These are phyloP conservation scores for Mycena polygramma DNA, from an alignment of 768 basidiomycete species.

Conservation along the genomic window DNA sequence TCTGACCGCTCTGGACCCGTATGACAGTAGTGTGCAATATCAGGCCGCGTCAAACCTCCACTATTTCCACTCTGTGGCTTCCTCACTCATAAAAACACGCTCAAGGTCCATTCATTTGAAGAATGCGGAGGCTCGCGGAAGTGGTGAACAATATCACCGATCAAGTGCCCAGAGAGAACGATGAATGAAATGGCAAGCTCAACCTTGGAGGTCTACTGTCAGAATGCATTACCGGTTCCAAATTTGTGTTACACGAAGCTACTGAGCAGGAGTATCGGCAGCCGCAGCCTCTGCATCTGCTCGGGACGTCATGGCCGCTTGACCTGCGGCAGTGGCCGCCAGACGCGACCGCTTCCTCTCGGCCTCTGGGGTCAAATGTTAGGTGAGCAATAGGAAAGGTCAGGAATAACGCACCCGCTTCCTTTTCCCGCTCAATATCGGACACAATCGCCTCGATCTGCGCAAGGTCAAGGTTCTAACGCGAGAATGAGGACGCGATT, in stretches of 20 bases:
- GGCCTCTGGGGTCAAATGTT: slow-evolving; percentile 71
- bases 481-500: slow-evolving; percentile 11
- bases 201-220: background rate
- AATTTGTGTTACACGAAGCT: slow-evolving; percentile 32
- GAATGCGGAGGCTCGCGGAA: too few relatives aligned
- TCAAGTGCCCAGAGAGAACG: too few relatives aligned
- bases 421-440: slow-evolving; percentile 97
- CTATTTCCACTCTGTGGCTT: too few relatives aligned
- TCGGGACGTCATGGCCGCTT: slow-evolving; percentile 86
- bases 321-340: slow-evolving; percentile 92
- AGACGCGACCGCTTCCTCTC: slow-evolving; percentile 93
- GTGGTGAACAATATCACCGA: too few relatives aligned
- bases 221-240: slow-evolving; percentile 19
- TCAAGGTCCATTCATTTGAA: too few relatives aligned
- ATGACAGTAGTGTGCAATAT: too few relatives aligned
- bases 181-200: background rate
- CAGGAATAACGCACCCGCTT: slow-evolving; percentile 73
- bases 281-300: slow-evolving; percentile 49
- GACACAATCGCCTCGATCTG: slow-evolving; percentile 94
- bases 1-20: too few relatives aligned
- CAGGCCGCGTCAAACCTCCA: too few relatives aligned
- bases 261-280: slow-evolving; percentile 48
- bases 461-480: slow-evolving; percentile 83
- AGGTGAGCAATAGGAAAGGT: slow-evolving; percentile 19
- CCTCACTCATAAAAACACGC: too few relatives aligned